phyloP scores from a whole-genome alignment of 192 early-diverging fungal genomes.

The Helicostylum pulchrum region DNA sequence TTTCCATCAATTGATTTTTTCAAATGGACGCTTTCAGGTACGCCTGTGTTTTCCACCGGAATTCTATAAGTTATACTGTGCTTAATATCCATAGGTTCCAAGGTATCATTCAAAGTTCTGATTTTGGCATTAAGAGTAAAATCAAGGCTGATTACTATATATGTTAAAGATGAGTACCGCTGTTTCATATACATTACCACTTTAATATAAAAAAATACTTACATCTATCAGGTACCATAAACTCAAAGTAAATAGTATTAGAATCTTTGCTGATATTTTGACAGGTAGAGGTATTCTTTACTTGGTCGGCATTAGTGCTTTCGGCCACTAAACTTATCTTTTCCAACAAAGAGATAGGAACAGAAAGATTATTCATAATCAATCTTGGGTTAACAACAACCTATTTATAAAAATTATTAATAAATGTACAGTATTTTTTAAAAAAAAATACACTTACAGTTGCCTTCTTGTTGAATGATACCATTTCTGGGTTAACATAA shows the following conservation, averaged over 20 bases:
- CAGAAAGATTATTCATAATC: slow-evolving; percentile 12
- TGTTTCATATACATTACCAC: background rate
- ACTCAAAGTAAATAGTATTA: slow-evolving; percentile 24
- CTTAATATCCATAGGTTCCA: background rate
- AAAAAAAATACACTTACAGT: slow-evolving; percentile 26
- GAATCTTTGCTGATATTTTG: slow-evolving; percentile 20
- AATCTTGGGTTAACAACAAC: slow-evolving; percentile 26
- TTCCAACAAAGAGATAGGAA: slow-evolving; percentile 37
- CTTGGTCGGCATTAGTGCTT: slow-evolving; percentile 11
- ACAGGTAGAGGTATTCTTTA: slow-evolving; percentile 19
- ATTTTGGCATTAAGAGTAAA: slow-evolving; percentile 34
- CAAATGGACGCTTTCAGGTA: background rate
- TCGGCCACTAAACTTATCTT: slow-evolving; percentile 28
- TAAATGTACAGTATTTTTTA: background rate
- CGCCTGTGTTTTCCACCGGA: background rate
- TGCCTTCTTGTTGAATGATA: slow-evolving; percentile 28
- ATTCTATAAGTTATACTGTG: too few species aligned
- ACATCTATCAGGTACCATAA: slow-evolving; percentile 41
- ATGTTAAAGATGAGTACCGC: background rate
- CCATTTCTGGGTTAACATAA: slow-evolving; percentile 40
- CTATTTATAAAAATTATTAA: slow-evolving; percentile 9
- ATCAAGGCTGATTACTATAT: slow-evolving; percentile 12
- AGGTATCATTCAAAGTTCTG: slow-evolving; percentile 24
- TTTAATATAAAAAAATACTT: background rate
- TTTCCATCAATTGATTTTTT: slow-evolving; percentile 3